Conservation (phyloP, 345 rosid species). For the Rhodamnia rubescens region DNA sequence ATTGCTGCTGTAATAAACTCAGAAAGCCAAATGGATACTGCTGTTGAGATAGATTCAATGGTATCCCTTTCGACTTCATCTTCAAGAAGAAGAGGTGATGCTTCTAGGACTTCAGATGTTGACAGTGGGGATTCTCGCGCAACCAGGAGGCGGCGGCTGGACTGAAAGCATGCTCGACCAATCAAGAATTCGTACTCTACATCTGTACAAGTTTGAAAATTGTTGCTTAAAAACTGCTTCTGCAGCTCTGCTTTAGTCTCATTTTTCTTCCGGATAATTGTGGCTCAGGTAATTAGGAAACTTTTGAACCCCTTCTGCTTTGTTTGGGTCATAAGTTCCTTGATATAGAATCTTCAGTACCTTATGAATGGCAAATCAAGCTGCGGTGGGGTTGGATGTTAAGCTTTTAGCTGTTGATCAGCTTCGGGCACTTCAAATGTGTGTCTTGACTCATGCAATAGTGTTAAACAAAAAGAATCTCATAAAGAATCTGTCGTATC, state of each 20-base stretch:
- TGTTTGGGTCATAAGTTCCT: not conserved
- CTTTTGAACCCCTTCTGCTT: not conserved
- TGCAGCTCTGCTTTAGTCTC: not conserved
- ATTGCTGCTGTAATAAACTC: conserved; percentile 80
- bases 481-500: not conserved
- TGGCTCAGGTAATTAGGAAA: not conserved
- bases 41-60: conserved; percentile 75
- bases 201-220: not conserved
- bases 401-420: not conserved
- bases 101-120: conserved; percentile 12
- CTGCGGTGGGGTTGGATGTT: not conserved
- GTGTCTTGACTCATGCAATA: not conserved
- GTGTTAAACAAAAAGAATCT: not conserved
- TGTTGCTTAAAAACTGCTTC: not conserved
- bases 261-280: not conserved
- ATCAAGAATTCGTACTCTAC: not conserved
- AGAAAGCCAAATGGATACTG: conserved; percentile 71
- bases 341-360: not conserved
- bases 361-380: not conserved
- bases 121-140: conserved; percentile 28
- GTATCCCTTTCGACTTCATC: conserved; percentile 31
- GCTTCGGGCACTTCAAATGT: not conserved
- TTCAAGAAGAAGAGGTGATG: conserved; percentile 31
- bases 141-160: conserved; percentile 43
- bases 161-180: not conserved